Base-by-base conservation (phyloP, 1,284 basidiomycete genomes). In the Tylopilus orsonianus region DNA sequence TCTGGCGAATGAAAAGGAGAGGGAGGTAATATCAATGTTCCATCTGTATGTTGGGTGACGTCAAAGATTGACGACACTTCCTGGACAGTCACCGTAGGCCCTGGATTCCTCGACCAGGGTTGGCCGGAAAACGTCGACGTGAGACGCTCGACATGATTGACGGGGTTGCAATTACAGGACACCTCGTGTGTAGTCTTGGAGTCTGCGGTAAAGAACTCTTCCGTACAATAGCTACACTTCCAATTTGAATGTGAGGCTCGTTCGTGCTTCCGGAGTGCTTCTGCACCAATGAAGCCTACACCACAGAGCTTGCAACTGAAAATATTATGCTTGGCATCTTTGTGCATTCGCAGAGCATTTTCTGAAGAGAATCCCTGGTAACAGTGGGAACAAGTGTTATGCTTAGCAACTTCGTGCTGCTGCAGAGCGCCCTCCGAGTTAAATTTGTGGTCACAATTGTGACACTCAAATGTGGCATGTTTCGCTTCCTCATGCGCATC, bases 161-260 rank as follows among this genome's bases (percentile, higher is more conserved):
- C 27, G 6, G 52, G 48, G 7, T 49, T 51, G 10, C 0, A 2
- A 20, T 2, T 7, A 41, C 49, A 59, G 1, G 49, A 47, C 13
- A 3, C 16, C 33, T 51, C 58, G 38, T 62, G 62, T 5, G 18
- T n/a, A 4, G 8, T 22, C 44, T 35, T 50, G 36, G 13, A 18
- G 29, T 2, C 19, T 4, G 7, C 5, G 2, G 47, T 48, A n/a
- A n/a, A 16, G 24, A 46, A 27, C 36, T 18, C 37, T 5, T 2
- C 3, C 4, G 8, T 3, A 40, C 61, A 67, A 49, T 50, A 44
- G 13, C n/a, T 16, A 39, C 62, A 67, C 14, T 27, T 1, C n/a
- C 51, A 16, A 19, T 46, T 48, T 12, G 44, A 37, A 19, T 46
- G 49, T 12, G 44, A 37, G 2, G 33, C 30, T 13, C 40, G 9